Evolutionary conservation across 768 basidiomycete genomes (phyloP), one percentile per base, ranked within the genome.

Genomic region (Boletus rex-veris): DNA sequence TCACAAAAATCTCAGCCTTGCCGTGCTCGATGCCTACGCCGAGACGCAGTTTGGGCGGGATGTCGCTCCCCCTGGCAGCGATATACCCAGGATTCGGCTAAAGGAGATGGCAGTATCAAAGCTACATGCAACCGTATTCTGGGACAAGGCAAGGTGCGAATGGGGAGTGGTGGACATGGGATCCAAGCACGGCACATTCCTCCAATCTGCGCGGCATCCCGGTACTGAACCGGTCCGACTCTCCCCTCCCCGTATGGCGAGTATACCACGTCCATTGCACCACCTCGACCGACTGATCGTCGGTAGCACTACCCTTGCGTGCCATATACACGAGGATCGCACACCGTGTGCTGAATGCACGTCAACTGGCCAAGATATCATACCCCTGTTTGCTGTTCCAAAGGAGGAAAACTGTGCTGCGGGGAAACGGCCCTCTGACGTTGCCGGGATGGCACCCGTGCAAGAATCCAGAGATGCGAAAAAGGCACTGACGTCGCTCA

Each of bases 61-160:
- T 66, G 67, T 77, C 39, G 74, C 81, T 2, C 71, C 77, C 3
- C 56, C 73, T 37, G 83, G 81, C 11, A 77, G 74, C 24, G 71
- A 73, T 11, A 81, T 70, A 5, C 86, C 88, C 11, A 77, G 84
- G 28, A 75, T 93, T 50, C 81, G 91, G 42, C 71, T 93, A 35
- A 90, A 87, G 70, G 90, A 92, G 71, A 86, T 93, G 84, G 79
- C 81, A 56, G 88, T 92, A 11, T 90, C 88, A 3, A 92, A 92
- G 69, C 58, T 86, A 49, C 91, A 93, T 63, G 85, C 88, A 9
- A 88, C 84, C 3, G 73, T 80, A 2, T 92, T 81, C 64, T 90
- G 84, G 85, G 84, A 90, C 64, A 71, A 73, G 33, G 67, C 68
- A 28, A 75, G 80, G 50, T 66, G 71, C 14, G 79, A 81, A 53